Base-by-base conservation (phyloP, 352 stramenopile genomes). In the Phytopythium helicoides region DNA sequence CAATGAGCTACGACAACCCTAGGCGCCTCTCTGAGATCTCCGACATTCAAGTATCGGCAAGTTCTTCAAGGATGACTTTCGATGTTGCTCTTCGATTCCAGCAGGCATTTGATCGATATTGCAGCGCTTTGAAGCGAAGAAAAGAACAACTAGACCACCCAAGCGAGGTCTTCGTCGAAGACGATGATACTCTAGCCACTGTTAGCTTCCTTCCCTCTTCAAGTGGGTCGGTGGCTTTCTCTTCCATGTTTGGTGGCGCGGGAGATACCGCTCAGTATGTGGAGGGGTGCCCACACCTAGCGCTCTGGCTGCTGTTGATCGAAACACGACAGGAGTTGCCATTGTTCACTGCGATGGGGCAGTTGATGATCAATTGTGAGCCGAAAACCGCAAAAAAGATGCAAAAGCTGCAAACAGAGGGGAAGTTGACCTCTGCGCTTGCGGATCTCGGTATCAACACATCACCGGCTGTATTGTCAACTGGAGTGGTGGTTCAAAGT, bases 321-420 rank as follows among this genome's bases (percentile, higher is more conserved):
- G 83, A 93, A 63, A 87, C 81, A n/a, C 72, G 76, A 21, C 86
- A 89, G 58, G 83, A 93, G 56, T 64, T 83, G 6, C 71, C 74
- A 4, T 51, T 93, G 38, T 92, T 90, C 48, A 49, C 77, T 3
- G 66, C 66, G 2, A 76, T 91, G 68, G 83, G 83, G 2, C 61
- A 76, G 22, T 33, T 93, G 0, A 74, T 93, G 66, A 68, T 90
- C 8, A 87, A 88, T 41, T 89, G 74, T 47, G 81, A 90, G 28
- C 81, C 83, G 0, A 86, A 83, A 38, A 76, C 83, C 10, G 90
- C 86, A 66, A 86, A 82, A 31, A 91, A 89, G 47, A 39, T 93
- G 26, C 78, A 89, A 41, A 93, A 91, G 48, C 80, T 89, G 60
- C 85, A 76, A 46, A 73, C 66, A 0, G 66, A 89, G 22, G 71